These are phyloP conservation scores for Paramyrothecium sp. DNA, from an alignment of 2,329 filamentous ascomycete species.

Conservation along the genomic window DNA sequence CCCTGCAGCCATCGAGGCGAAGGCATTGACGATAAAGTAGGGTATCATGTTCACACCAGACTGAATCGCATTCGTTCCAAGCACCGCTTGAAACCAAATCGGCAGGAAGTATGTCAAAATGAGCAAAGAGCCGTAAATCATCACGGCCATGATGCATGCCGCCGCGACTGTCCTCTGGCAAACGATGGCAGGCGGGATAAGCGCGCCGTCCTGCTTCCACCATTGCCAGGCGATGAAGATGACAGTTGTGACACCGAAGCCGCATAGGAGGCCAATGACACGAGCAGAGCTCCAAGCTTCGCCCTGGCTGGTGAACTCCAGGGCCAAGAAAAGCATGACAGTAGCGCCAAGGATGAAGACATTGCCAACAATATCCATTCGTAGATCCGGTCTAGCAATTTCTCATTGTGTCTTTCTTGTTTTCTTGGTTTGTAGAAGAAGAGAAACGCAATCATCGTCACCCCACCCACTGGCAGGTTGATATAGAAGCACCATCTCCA, in stretches of 20 bases:
- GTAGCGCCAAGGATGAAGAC: not conserved
- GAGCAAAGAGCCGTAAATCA: conserved; percentile 1
- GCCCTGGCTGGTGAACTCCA: not conserved
- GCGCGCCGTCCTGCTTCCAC: conserved; percentile 2
- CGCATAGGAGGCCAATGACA: not conserved
- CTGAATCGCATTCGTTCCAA: not conserved
- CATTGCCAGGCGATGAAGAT: not conserved
- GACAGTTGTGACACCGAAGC: not conserved
- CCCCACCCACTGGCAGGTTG: conserved; percentile 23
- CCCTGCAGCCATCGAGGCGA: not conserved
- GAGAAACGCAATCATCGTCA: not conserved
- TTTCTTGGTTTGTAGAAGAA: not conserved
- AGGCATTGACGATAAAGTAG: not conserved
- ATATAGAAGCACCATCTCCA: conserved; percentile 31
- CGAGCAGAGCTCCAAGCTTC: not conserved
- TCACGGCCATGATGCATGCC: not conserved
- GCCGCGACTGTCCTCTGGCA: not conserved
- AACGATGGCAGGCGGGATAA: not conserved
- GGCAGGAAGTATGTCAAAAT: conserved; percentile 1
- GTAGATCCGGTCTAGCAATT: not conserved
- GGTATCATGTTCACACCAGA: conserved; percentile 2
- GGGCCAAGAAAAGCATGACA: conserved; percentile 1
- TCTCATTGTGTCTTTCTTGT: not conserved
- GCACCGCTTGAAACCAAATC: not conserved
- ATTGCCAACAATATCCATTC: conserved; percentile 1